Percentiles rank a stretch among this genome's conserved stretches.
phyloP scores from a whole-genome alignment of 192 early-diverging fungal genomes.

The Backusella mclennaniae region DNA sequence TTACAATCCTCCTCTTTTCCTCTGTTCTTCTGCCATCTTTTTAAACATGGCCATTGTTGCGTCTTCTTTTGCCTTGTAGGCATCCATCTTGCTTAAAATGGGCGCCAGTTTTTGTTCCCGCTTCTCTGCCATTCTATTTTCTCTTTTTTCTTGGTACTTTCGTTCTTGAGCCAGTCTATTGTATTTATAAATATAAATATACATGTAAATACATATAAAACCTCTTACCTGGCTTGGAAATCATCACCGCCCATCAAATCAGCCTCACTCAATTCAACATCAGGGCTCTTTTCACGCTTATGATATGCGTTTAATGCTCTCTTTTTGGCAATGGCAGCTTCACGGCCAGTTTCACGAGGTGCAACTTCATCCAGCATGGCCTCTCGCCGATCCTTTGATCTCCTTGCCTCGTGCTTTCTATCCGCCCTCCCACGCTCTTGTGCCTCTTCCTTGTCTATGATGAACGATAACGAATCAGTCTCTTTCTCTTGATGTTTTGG shows the following conservation, averaged over 20 bases:
- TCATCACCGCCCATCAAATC: slow-evolving; percentile 66
- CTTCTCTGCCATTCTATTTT: slow-evolving; percentile 34
- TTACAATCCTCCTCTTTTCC: slow-evolving; percentile 20
- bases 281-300: slow-evolving; percentile 58
- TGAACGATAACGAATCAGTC: neutral
- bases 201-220: neutral
- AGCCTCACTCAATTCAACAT: slow-evolving; percentile 59
- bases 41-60: slow-evolving; percentile 69
- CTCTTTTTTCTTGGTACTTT: slow-evolving; percentile 36
- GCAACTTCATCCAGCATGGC: slow-evolving; percentile 61
- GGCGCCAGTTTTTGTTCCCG: slow-evolving; percentile 29
- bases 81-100: slow-evolving; percentile 44
- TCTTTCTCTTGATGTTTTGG: neutral
- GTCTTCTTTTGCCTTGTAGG: slow-evolving; percentile 66
- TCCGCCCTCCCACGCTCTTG: slow-evolving; percentile 31
- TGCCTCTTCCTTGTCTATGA: slow-evolving; percentile 38
- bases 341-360: slow-evolving; percentile 63
- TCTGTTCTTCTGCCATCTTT: slow-evolving; percentile 63
- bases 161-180: slow-evolving; percentile 42
- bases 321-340: slow-evolving; percentile 63
- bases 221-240: slow-evolving; percentile 35
- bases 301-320: slow-evolving; percentile 58
- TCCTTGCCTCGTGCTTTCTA: slow-evolving; percentile 41
- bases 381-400: slow-evolving; percentile 49
- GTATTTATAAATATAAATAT: neutral